Percentiles rank a stretch among this genome's conserved stretches.
These are phyloP conservation scores for Pseudofabraea citricarpa DNA, from an alignment of 2,329 filamentous ascomycete species.

Conservation along the genomic window DNA sequence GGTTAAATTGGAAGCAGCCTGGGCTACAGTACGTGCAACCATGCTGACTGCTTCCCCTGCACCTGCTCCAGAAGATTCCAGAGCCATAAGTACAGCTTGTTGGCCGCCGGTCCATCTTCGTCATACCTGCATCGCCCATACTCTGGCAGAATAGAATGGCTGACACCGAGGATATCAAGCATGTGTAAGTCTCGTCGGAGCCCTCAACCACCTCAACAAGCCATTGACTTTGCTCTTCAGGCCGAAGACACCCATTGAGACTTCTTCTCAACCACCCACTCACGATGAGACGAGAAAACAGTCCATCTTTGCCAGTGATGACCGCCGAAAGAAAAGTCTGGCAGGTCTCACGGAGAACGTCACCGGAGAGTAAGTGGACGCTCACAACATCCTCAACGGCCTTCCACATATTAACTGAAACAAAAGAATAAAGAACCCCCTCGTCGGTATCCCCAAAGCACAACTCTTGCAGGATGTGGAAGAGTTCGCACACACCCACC, in stretches of 20 bases:
- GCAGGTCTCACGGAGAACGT: neutral
- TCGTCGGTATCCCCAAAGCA: conserved; percentile 47
- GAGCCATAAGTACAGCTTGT: too few relatives aligned
- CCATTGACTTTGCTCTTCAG: too few relatives aligned
- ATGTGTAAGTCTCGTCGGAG: neutral
- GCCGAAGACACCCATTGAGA: neutral
- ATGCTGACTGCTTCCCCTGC: too few relatives aligned
- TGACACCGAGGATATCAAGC: neutral
- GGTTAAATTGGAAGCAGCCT: too few relatives aligned
- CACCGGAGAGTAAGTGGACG: neutral
- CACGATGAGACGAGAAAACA: neutral
- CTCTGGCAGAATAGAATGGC: neutral
- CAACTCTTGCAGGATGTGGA: conserved; percentile 50
- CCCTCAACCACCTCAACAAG: too few relatives aligned
- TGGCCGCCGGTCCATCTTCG: neutral
- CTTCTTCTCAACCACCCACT: neutral
- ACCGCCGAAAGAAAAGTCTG: neutral
- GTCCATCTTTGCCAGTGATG: neutral
- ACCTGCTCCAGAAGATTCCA: too few relatives aligned
- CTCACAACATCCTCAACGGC: too few relatives aligned
- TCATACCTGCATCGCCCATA: neutral
- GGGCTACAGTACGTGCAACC: too few relatives aligned
- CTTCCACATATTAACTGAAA: too few relatives aligned
- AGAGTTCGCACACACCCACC: conserved; percentile 56
- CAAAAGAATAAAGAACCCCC: conserved; percentile 46